Evolutionary conservation across 2,329 filamentous ascomycete genomes (phyloP).

Genomic region (Neonectria hederae): DNA sequence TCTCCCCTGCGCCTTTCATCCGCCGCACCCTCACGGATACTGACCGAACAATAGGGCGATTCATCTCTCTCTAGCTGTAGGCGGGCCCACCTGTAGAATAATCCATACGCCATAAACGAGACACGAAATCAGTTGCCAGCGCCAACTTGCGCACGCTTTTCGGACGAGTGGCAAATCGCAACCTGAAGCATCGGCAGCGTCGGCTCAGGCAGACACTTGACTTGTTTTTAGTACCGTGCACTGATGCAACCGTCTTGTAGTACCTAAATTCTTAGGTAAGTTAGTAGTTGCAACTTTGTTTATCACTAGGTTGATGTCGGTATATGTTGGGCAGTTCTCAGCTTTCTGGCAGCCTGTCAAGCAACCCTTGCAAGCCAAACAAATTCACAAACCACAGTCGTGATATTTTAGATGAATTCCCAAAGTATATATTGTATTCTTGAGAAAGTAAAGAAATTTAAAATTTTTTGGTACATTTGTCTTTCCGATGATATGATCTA

Average conservation of each 20-base stretch:
- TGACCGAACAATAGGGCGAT: not conserved
- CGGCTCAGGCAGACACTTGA: not conserved
- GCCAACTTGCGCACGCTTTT: not conserved
- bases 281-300: not conserved
- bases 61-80: not conserved
- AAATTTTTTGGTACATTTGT: too few species aligned
- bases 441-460: too few species aligned
- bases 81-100: not conserved
- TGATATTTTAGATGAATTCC: not conserved
- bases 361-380: not conserved
- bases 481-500: not conserved
- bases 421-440: not conserved
- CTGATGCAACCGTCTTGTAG: not conserved
- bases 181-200: not conserved
- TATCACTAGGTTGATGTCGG: too few species aligned
- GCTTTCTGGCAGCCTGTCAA: not conserved
- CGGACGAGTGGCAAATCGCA: not conserved
- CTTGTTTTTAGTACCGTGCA: not conserved
- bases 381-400: not conserved
- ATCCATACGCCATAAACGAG: not conserved
- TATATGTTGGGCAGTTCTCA: not conserved
- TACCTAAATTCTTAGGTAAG: not conserved
- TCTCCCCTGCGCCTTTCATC: not conserved
- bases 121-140: not conserved
- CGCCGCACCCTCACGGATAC: not conserved